Conservation (phyloP, 2,329 filamentous ascomycete genomes). For the Corynespora cassiicola region DNA sequence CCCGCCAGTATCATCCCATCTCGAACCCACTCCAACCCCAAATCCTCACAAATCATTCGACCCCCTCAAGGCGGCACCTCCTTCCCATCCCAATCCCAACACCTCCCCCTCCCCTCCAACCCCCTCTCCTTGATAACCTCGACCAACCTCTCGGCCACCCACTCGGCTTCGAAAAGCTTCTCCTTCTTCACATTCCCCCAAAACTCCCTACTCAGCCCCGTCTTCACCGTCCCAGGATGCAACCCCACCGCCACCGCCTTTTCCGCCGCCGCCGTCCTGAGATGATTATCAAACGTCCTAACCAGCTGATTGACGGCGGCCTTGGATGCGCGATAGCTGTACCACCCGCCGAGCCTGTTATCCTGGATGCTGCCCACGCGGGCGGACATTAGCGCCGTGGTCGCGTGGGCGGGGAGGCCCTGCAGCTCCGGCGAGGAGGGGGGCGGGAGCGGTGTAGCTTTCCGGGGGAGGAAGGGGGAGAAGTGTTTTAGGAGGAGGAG, state of each 20-base stretch:
- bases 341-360: slow-evolving; percentile 80
- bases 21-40: too few species aligned
- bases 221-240: slow-evolving; percentile 83
- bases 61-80: slow-evolving; percentile 58
- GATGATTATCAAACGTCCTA: slow-evolving; percentile 73
- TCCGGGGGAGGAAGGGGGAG: slow-evolving; percentile 69
- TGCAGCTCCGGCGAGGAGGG: slow-evolving; percentile 18
- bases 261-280: slow-evolving; percentile 63
- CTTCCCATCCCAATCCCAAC: slow-evolving; percentile 38
- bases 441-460: too few species aligned
- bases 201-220: slow-evolving; percentile 73
- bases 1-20: too few species aligned
- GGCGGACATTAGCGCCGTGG: slow-evolving; percentile 78
- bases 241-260: slow-evolving; percentile 73
- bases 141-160: slow-evolving; percentile 69
- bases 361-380: slow-evolving; percentile 77
- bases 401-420: slow-evolving; percentile 59
- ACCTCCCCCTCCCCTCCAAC: slow-evolving; percentile 34
- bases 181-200: slow-evolving; percentile 68
- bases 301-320: slow-evolving; percentile 74
- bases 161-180: slow-evolving; percentile 71
- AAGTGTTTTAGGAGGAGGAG: slow-evolving; percentile 82
- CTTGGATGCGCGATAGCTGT: slow-evolving; percentile 79
- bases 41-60: too few species aligned
- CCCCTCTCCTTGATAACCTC: slow-evolving; percentile 73